A percentile compares a stretch with the other conserved stretches of the same genome.
Conservation (phyloP, 306 rosid species). For the Calophaca sinica region DNA sequence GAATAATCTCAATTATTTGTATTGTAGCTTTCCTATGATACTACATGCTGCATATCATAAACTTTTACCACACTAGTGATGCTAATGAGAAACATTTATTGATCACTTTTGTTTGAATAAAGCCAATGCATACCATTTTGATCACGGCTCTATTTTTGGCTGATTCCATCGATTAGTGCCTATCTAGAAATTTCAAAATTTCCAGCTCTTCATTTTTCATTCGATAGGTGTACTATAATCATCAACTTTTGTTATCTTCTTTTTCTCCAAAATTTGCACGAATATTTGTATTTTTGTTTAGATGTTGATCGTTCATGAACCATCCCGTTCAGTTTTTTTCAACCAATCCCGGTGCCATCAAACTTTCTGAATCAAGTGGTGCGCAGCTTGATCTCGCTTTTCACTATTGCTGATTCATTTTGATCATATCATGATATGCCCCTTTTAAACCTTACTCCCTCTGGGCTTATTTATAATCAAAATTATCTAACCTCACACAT, state of each 20-base stretch:
- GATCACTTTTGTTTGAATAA: slow-evolving; percentile 41
- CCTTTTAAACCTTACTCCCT: slow-evolving; percentile 30
- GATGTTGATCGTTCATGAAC: slow-evolving; percentile 49
- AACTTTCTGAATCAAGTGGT: slow-evolving; percentile 42
- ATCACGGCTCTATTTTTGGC: slow-evolving; percentile 57
- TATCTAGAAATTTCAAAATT: slow-evolving; percentile 43
- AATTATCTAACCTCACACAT: too few relatives aligned
- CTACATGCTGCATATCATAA: neutral
- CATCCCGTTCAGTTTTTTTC: slow-evolving; percentile 48
- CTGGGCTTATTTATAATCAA: too few relatives aligned
- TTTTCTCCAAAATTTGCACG: slow-evolving; percentile 44
- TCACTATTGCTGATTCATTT: slow-evolving; percentile 28
- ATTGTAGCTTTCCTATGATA: neutral
- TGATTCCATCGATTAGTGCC: slow-evolving; percentile 46
- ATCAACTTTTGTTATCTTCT: slow-evolving; percentile 48
- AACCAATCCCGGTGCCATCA: slow-evolving; percentile 26
- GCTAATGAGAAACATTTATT: slow-evolving; percentile 39
- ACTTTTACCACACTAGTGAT: neutral
- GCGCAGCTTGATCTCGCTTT: slow-evolving; percentile 31
- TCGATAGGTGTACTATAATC: slow-evolving; percentile 48
- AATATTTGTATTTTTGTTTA: slow-evolving; percentile 46
- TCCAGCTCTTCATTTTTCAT: slow-evolving; percentile 29
- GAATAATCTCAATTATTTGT: slow-evolving; percentile 34
- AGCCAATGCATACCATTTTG: slow-evolving; percentile 47
- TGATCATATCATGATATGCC: slow-evolving; percentile 2